These are phyloP conservation scores for Diaporthe caulivora DNA, from an alignment of 2,329 filamentous ascomycete genomes.

Conservation along the genomic window DNA sequence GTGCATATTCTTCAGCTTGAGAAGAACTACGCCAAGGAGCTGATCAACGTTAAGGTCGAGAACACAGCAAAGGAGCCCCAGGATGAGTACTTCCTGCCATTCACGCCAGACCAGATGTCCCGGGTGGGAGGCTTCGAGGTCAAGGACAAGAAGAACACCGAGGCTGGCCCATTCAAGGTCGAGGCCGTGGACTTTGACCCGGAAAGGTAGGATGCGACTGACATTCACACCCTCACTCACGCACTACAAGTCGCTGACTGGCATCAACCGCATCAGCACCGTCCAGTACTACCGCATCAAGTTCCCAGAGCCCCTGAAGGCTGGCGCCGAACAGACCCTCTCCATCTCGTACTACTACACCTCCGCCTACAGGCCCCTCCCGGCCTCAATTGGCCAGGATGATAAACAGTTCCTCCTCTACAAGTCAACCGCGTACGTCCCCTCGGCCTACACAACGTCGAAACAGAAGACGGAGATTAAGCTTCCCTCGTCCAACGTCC, in stretches of 20 bases:
- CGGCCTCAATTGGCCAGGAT: slow-evolving; percentile 83
- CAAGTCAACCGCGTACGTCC: slow-evolving; percentile 86
- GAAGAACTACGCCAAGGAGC: slow-evolving; percentile 91
- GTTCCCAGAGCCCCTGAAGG: slow-evolving; percentile 80
- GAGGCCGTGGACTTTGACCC: slow-evolving; percentile 75
- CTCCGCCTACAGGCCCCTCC: slow-evolving; percentile 83
- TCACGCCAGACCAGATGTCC: slow-evolving; percentile 80
- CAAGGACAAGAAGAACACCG: slow-evolving; percentile 87
- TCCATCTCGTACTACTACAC: slow-evolving; percentile 88
- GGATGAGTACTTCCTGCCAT: slow-evolving; percentile 91
- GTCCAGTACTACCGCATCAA: slow-evolving; percentile 87
- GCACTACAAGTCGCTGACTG: background rate
- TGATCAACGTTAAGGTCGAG: slow-evolving; percentile 93
- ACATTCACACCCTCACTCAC: background rate
- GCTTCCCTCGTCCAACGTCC: slow-evolving; percentile 80
- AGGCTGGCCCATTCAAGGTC: slow-evolving; percentile 75
- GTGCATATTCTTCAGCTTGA: slow-evolving; percentile 92
- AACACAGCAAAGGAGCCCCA: slow-evolving; percentile 85
- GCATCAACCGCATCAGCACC: slow-evolving; percentile 61
- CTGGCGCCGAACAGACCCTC: slow-evolving; percentile 85
- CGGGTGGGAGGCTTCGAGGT: slow-evolving; percentile 90
- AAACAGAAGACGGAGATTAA: slow-evolving; percentile 99
- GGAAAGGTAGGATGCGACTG: slow-evolving; percentile 60
- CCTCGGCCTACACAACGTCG: slow-evolving; percentile 84
- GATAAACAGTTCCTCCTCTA: slow-evolving; percentile 90